Evolutionary conservation across 352 stramenopile genomes (phyloP).

Genomic region (Globisporangium cystogenes): DNA sequence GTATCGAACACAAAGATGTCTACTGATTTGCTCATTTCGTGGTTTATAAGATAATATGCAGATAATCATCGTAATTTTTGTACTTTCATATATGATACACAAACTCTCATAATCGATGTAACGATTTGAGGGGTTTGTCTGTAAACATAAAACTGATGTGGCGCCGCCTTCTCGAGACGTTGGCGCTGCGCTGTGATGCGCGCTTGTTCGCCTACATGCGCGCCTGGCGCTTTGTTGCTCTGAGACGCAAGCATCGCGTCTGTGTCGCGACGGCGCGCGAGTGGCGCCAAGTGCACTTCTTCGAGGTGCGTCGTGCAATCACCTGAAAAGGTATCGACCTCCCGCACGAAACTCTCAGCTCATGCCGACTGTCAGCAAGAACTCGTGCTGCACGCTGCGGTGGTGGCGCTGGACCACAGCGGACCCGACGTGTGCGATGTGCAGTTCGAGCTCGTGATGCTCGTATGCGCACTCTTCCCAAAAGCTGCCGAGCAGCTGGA

Average conservation of each 20-base stretch:
- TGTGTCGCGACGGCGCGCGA: constrained; percentile 16
- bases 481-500: constrained; percentile 18
- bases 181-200: constrained; percentile 1
- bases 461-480: constrained; percentile 22
- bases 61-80: no score
- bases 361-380: constrained; percentile 23
- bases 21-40: no score
- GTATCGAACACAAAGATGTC: no score
- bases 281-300: constrained; percentile 35
- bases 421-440: constrained; percentile 3
- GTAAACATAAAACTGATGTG: no score
- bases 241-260: constrained; percentile 40
- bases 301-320: constrained; percentile 47
- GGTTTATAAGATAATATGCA: no score
- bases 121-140: no score
- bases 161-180: constrained; percentile 24
- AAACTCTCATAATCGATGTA: no score
- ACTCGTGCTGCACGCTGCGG: constrained; percentile 35
- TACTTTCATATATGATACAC: no score
- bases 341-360: not conserved
- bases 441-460: constrained; percentile 29
- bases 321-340: no score
- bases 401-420: constrained; percentile 17
- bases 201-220: constrained; percentile 40
- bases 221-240: constrained; percentile 28